These are phyloP conservation scores for Ampelocalamus luodianensis DNA, from an alignment of 176 grass and related monocot genomes.

Conservation along the genomic window DNA sequence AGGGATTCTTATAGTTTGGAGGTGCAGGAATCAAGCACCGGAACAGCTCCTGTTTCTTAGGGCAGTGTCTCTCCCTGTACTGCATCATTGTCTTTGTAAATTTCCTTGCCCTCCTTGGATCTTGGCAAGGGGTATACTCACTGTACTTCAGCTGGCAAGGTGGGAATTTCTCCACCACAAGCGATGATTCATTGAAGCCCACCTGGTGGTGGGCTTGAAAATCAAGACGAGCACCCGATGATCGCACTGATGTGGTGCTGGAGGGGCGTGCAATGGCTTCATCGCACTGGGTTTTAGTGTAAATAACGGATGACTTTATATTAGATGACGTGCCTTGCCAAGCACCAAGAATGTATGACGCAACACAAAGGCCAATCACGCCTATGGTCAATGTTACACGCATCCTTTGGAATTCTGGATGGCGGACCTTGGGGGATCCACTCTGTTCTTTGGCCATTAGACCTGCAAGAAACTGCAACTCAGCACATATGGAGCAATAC, in stretches of 20 bases:
- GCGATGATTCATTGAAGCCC: slow-evolving; percentile 53
- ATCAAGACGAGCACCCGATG: slow-evolving; percentile 47
- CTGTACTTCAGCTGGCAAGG: slow-evolving; percentile 72
- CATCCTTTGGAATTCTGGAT: slow-evolving; percentile 53
- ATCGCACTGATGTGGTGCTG: background rate
- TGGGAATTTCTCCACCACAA: slow-evolving; percentile 40
- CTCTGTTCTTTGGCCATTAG: slow-evolving; percentile 53
- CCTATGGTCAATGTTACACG: slow-evolving; percentile 53
- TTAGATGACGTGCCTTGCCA: slow-evolving; percentile 61
- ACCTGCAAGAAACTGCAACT: slow-evolving; percentile 38
- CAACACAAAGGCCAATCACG: slow-evolving; percentile 51
- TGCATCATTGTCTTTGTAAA: slow-evolving; percentile 71
- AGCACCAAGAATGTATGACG: slow-evolving; percentile 83
- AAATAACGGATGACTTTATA: slow-evolving; percentile 27
- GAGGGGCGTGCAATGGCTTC: background rate
- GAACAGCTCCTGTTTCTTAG: slow-evolving; percentile 56
- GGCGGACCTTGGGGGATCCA: slow-evolving; percentile 54
- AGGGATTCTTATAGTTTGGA: slow-evolving; percentile 74
- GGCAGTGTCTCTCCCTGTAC: slow-evolving; percentile 85
- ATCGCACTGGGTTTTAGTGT: slow-evolving; percentile 40
- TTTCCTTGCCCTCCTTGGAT: slow-evolving; percentile 78
- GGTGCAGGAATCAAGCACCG: slow-evolving; percentile 80
- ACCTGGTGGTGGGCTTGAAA: slow-evolving; percentile 82
- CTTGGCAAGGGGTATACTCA: slow-evolving; percentile 93
- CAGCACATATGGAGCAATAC: background rate